Percentiles rank a stretch among this genome's conserved stretches.
Conservation (phyloP, 352 stramenopile species). For the Blastocystis hominis region DNA sequence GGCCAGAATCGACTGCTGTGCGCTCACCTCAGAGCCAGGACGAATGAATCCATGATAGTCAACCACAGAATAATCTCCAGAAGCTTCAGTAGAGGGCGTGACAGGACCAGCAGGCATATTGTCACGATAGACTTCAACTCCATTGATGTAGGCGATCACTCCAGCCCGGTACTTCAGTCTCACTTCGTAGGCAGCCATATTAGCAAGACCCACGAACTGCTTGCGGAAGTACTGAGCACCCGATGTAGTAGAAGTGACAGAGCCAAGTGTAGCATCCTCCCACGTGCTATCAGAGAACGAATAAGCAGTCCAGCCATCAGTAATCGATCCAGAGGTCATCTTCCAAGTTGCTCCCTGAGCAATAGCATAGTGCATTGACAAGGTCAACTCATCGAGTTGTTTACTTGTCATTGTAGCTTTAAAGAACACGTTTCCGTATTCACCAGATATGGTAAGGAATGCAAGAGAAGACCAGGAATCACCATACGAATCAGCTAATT, state of each 20-base stretch:
- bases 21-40: background rate
- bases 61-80: background rate
- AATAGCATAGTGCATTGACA: background rate
- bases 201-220: background rate
- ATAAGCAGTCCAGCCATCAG: background rate
- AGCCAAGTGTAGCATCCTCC: background rate
- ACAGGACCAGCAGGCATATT: background rate
- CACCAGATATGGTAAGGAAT: background rate
- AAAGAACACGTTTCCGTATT: background rate
- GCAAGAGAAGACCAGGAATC: background rate
- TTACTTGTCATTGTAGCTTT: background rate
- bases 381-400: background rate
- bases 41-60: no score
- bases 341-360: background rate
- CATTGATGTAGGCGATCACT: background rate
- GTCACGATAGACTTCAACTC: background rate
- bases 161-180: background rate
- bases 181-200: constrained; percentile 5
- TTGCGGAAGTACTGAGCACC: constrained; percentile 47
- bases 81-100: background rate
- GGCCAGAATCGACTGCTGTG: background rate
- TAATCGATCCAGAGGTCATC: background rate
- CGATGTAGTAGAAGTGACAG: background rate
- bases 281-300: background rate
- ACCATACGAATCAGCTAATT: background rate